Evolutionary conservation across 2,329 filamentous ascomycete species (phyloP).

Genomic region (Stachybotrys chlorohalonatus): DNA sequence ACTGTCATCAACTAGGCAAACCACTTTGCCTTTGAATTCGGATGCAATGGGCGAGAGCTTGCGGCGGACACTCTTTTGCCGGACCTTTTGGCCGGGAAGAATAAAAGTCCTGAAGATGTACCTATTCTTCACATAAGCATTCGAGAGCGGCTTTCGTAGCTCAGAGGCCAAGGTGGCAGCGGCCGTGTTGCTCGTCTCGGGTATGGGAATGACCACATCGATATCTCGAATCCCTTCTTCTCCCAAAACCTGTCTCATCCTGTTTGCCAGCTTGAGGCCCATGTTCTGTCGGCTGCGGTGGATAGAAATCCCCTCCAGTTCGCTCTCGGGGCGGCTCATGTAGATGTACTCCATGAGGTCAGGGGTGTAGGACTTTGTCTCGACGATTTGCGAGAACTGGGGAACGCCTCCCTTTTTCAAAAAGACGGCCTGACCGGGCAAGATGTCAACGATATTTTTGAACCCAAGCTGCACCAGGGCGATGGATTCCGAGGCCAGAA

Average conservation of each 20-base stretch:
- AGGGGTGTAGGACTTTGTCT: constrained; percentile 62
- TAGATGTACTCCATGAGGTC: constrained; percentile 62
- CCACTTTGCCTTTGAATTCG: constrained; percentile 73
- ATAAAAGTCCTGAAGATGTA: constrained; percentile 87
- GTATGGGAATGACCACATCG: constrained; percentile 69
- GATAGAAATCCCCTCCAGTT: constrained; percentile 76
- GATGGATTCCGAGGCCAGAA: constrained; percentile 85
- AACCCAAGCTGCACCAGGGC: constrained; percentile 78
- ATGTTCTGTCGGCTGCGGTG: constrained; percentile 72
- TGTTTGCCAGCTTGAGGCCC: constrained; percentile 69
- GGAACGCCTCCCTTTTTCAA: constrained; percentile 69
- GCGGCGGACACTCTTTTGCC: constrained; percentile 78
- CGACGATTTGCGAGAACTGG: constrained; percentile 65
- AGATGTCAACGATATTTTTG: constrained; percentile 63
- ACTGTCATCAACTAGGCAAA: constrained; percentile 81
- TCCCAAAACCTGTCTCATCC: constrained; percentile 55
- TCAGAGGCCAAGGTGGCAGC: constrained; percentile 67
- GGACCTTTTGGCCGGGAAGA: constrained; percentile 60
- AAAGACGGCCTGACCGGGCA: constrained; percentile 79
- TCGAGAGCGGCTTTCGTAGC: constrained; percentile 67
- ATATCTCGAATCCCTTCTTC: constrained; percentile 61
- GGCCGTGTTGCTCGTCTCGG: constrained; percentile 8
- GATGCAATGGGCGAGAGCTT: constrained; percentile 82
- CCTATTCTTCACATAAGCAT: constrained; percentile 82
- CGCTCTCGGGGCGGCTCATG: constrained; percentile 68